Percentiles rank a stretch among this genome's conserved stretches.
phyloP scores from a whole-genome alignment of 352 stramenopile genomes.

The Phytopythium kandeliae region DNA sequence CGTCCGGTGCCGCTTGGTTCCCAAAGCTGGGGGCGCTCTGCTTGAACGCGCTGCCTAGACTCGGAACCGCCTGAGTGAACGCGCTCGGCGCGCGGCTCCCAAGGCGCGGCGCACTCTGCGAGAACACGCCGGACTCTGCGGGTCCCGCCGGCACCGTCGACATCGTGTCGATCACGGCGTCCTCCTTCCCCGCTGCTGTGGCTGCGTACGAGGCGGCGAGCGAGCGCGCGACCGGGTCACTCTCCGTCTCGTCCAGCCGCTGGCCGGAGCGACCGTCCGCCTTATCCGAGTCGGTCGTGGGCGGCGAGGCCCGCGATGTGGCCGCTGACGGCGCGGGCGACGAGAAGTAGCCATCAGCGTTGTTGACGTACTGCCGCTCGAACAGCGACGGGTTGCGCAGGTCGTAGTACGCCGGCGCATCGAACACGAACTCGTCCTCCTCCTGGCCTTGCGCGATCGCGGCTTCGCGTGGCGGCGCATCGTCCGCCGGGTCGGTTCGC shows the following conservation, averaged over 20 bases:
- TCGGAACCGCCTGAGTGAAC: background rate
- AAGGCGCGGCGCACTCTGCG: background rate
- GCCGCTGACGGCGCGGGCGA: constrained; percentile 14
- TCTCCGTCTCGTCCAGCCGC: background rate
- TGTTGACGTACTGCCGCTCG: constrained; percentile 78
- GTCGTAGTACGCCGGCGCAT: constrained; percentile 81
- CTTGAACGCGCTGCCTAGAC: background rate
- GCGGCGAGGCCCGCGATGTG: constrained; percentile 10
- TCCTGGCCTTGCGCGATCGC: constrained; percentile 27
- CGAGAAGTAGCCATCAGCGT: constrained; percentile 81
- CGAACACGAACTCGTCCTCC: constrained; percentile 70
- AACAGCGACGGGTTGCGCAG: constrained; percentile 55
- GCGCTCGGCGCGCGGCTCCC: background rate
- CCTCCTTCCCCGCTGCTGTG: background rate
- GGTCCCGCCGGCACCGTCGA: background rate
- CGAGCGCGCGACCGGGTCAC: background rate
- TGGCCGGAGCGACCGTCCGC: background rate
- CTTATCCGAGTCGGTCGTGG: constrained; percentile 8
- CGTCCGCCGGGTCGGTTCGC: constrained; percentile 3
- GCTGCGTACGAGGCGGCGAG: background rate
- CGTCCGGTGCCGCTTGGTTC: background rate
- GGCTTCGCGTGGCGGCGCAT: constrained; percentile 10
- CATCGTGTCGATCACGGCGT: background rate
- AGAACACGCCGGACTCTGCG: background rate
- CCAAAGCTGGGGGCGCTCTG: constrained; percentile 5